Conservation (phyloP, 129 eudicot genomes). For the Heracleum sosnowskyi region DNA sequence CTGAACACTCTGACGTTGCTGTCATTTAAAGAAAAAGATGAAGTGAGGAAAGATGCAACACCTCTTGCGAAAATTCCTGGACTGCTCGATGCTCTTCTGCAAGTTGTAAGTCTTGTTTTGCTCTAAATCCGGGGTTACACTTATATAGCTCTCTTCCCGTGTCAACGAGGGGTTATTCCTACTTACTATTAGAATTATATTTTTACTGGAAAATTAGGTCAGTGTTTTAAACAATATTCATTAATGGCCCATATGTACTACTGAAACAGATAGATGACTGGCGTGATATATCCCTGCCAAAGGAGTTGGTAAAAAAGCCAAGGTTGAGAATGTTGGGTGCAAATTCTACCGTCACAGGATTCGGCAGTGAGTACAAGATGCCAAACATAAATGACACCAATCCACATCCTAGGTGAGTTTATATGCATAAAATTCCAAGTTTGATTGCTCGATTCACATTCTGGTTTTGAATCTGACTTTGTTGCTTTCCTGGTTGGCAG, state of each 20-base stretch:
- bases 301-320: slow-evolving; percentile 61
- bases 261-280: slow-evolving; percentile 90
- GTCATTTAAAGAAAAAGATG: slow-evolving; percentile 96
- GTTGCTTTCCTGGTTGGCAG: slow-evolving; percentile 31
- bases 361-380: slow-evolving; percentile 75
- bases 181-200: neutral
- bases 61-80: slow-evolving; percentile 97
- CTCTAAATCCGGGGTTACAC: neutral
- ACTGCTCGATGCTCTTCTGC: slow-evolving; percentile 95
- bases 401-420: slow-evolving; percentile 56
- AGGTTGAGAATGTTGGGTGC: slow-evolving; percentile 66
- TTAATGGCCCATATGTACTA: slow-evolving; percentile 1
- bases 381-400: slow-evolving; percentile 42
- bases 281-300: slow-evolving; percentile 88
- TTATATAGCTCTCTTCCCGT: neutral
- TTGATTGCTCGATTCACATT: neutral
- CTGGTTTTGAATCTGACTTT: slow-evolving; percentile 8
- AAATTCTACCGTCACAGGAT: slow-evolving; percentile 78
- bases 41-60: slow-evolving; percentile 92
- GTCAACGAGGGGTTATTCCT: neutral
- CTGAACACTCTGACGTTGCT: slow-evolving; percentile 83
- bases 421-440: neutral
- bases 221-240: neutral
- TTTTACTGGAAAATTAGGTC: neutral
- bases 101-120: slow-evolving; percentile 55